Evolutionary conservation across 2,329 filamentous ascomycete species (phyloP).

Genomic region (Claviceps digitariae): DNA sequence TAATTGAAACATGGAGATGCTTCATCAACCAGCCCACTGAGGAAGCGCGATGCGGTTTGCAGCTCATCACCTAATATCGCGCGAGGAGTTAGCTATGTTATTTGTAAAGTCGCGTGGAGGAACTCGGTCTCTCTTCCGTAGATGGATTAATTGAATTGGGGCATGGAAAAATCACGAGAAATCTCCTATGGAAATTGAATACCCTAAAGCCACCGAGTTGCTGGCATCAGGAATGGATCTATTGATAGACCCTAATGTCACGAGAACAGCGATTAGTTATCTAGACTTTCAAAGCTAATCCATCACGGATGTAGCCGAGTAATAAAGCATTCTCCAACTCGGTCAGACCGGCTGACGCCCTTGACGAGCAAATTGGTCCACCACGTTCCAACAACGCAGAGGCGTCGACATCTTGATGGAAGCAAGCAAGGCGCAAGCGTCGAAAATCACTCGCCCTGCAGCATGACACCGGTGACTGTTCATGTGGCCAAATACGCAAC

Average conservation of each 20-base stretch:
- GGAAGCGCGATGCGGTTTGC: no score
- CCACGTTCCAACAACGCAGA: background rate
- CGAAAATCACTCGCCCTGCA: background rate
- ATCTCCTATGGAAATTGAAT: background rate
- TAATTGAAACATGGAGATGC: background rate
- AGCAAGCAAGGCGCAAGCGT: background rate
- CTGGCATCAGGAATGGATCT: background rate
- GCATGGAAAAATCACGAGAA: background rate
- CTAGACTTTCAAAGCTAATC: background rate
- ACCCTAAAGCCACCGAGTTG: background rate
- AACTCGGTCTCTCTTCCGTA: background rate
- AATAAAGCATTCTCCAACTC: background rate
- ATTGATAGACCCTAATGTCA: background rate
- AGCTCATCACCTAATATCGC: background rate
- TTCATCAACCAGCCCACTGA: background rate
- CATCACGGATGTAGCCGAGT: background rate
- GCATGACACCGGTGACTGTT: background rate
- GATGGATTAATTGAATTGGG: background rate
- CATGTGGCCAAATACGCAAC: background rate
- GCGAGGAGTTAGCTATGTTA: background rate
- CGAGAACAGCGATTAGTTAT: background rate
- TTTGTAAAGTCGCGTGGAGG: background rate
- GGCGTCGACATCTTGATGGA: background rate
- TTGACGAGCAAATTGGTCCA: background rate
- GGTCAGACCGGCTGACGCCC: background rate